Evolutionary conservation across 129 eudicot genomes (phyloP), one percentile per base, ranked within the genome.

Genomic region (Solidago caesia): DNA sequence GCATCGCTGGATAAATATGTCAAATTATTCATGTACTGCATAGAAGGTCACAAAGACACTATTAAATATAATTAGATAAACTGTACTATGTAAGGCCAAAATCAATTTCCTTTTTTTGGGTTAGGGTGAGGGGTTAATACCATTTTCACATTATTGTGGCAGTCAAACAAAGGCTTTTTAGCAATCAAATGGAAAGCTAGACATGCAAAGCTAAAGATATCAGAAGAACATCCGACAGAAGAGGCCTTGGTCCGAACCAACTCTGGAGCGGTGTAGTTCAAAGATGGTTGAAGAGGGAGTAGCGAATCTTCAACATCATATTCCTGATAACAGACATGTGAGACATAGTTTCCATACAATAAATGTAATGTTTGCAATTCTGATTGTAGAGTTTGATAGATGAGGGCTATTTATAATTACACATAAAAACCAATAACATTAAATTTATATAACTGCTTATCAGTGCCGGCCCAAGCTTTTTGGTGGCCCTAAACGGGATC

Each of bases 91-190:
- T 6, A 79, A 78, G 67, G 63, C 58, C 67, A 44, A 55, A 67
- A 62, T 44, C 51, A 8, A 47, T 6, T 64, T 59, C 67, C 7
- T 44, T 53, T 27, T 14, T 47, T 4, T 47, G 15, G 27, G 27
- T 33, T 11, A n/a, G 59, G 27, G 68, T 57, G 53, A 57, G 76
- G 68, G 25, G 29, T 27, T 78, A 44, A 21, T 90, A 94, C 98
- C 98, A 94, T 94, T 84, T 94, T 94, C 77, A 94, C 88, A 81
- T 94, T 94, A 89, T 94, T 94, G 96, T 88, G 91, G 87, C 98
- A 94, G 81, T 94, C 96, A 41, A 94, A 88, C 84, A 94, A 85
- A 70, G 96, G 92, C 84, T 89, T 94, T 74, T 85, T 96, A 74
- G 97, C 87, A 77, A 94, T 81, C 83, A 90, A 89, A 82, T 94